Evolutionary conservation across 805 yeast genomes (phyloP), one percentile per base, ranked within the genome.

Genomic region (Kodamaea hsintzibuensis): DNA sequence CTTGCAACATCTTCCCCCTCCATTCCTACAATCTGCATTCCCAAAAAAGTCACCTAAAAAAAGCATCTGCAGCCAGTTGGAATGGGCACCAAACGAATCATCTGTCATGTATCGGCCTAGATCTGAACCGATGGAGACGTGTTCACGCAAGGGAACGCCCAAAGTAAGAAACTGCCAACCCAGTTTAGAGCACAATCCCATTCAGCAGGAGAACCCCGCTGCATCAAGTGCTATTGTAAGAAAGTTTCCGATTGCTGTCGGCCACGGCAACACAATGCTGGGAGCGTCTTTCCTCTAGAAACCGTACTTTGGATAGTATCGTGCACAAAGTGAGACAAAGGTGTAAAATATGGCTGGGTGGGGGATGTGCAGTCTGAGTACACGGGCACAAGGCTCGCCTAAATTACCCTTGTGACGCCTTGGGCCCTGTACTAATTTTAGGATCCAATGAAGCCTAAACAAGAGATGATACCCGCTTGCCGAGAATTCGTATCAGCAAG

Each of bases 41-140:
- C 35, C 4, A 30, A 30, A 30, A 30, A 30, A 30, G 35, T 10
- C 35, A 30, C 35, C 35, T 30, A 30, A 30, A 2, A 10, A 30
- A 30, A 30, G 8, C 25, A 6, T 22, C 13, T 30, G 35, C 35
- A n/a, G n/a, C 42, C 42, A 38, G 42, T 16, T 16, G 19, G 17
- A 7, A 17, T 38, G 19, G 19, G 19, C 42, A 17, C 44, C 44
- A 40, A 40, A 40, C 17, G 17, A 16, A 40, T 16, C 42, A 17
- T 38, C 19, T 30, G 35, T 30, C 35, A 30, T 16, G 42, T 16
- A 38, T 38, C 44, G 44, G 44, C 44, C 44, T 40, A 40, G 44
- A 40, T 40, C 44, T 40, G n/a, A 40, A 17, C 44, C 44, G 44
- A 40, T 40, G 44, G 25, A 16, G 19, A 38, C 18, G 44, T 10